These are phyloP conservation scores for Aspergillus viridinutans DNA, from an alignment of 2,329 filamentous ascomycete species.

Conservation along the genomic window DNA sequence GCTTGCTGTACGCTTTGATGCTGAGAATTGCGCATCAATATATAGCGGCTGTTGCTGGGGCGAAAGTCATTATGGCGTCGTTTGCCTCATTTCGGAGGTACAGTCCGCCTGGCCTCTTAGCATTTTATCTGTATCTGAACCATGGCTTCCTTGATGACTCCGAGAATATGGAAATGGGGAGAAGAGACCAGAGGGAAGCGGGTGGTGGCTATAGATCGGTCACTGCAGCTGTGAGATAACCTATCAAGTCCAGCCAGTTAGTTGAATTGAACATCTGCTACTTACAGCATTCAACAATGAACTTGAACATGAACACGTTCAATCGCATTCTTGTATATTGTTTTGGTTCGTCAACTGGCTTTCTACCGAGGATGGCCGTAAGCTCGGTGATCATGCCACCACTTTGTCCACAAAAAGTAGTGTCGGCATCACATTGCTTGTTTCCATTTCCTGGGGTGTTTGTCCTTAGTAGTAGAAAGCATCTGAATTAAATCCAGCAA, in stretches of 20 bases:
- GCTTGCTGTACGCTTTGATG: background rate
- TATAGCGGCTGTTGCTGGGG: background rate
- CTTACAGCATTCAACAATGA: no score
- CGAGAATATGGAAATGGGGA: background rate
- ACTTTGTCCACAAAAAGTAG: no score
- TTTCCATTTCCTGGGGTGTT: no score
- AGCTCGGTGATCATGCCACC: no score
- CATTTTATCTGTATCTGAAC: slow-evolving; percentile 2
- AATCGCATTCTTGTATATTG: background rate
- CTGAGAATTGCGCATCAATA: background rate
- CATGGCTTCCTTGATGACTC: background rate
- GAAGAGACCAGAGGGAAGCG: background rate
- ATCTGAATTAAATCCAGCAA: no score
- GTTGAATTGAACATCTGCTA: background rate
- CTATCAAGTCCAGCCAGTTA: no score
- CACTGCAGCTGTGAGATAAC: background rate
- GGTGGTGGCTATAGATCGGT: background rate
- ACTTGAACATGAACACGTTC: no score
- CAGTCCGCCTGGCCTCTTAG: background rate
- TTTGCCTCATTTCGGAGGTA: background rate
- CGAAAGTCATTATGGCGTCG: background rate
- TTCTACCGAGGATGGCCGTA: no score
- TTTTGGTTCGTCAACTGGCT: background rate
- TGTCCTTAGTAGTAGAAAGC: no score
- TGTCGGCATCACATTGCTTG: no score